Conservation (phyloP, 306 rosid species). For the Medicago arabica region DNA sequence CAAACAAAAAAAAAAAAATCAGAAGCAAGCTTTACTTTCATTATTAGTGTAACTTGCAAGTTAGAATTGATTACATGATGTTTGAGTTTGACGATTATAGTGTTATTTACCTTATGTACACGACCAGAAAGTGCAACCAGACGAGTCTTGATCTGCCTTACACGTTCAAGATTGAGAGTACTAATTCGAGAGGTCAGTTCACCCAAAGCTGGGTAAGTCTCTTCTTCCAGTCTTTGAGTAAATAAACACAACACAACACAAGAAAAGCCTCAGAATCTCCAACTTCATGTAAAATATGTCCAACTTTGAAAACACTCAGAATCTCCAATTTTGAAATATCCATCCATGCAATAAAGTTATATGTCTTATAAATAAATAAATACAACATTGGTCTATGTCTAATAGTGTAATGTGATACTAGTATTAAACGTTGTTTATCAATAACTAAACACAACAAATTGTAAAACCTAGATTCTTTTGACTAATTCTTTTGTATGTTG, state of each 20-base stretch:
- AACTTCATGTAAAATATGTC: background rate
- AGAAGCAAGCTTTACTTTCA: background rate
- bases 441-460: background rate
- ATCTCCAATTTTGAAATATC: background rate
- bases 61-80: background rate
- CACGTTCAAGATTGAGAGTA: conserved; percentile 80
- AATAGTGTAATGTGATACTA: background rate
- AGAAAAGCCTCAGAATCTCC: background rate
- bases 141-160: conserved; percentile 84
- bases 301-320: background rate
- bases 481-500: too few relatives aligned
- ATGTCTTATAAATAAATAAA: too few relatives aligned
- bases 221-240: conserved; percentile 68
- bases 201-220: conserved; percentile 91
- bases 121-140: conserved; percentile 78
- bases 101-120: background rate
- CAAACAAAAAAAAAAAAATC: background rate
- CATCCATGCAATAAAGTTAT: too few relatives aligned
- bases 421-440: background rate
- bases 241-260: conserved; percentile 34
- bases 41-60: background rate
- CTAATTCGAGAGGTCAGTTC: conserved; percentile 75
- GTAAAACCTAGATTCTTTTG: background rate
- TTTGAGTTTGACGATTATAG: background rate
- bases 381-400: background rate